A percentile compares a stretch with the other conserved stretches of the same genome.
phyloP scores from a whole-genome alignment of 2,329 filamentous ascomycete species.

The Fonsecaea multimorphosa region DNA sequence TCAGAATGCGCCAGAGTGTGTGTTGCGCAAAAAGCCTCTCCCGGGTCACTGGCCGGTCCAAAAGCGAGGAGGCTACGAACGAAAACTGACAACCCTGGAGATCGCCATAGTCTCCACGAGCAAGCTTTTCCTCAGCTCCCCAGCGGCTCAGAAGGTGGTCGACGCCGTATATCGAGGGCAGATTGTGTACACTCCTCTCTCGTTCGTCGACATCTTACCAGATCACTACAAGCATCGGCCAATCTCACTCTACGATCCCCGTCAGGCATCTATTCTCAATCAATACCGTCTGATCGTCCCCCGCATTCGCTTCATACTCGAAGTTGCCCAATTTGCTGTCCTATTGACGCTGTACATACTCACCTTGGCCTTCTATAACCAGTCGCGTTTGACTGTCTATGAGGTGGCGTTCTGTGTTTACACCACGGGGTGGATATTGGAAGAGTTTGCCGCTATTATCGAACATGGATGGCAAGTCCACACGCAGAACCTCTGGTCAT shows the following conservation, averaged over 20 bases:
- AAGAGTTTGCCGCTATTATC: constrained; percentile 77
- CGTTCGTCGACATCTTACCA: constrained; percentile 80
- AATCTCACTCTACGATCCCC: constrained; percentile 79
- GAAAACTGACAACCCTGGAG: constrained; percentile 75
- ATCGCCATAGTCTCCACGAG: constrained; percentile 82
- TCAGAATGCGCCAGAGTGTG: constrained; percentile 74
- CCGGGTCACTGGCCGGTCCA: constrained; percentile 52
- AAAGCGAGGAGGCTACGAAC: constrained; percentile 54
- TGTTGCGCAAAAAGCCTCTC: constrained; percentile 63
- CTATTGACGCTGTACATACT: not conserved
- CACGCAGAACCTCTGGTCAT: constrained; percentile 86
- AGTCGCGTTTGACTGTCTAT: constrained; percentile 56
- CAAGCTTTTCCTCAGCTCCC: constrained; percentile 75
- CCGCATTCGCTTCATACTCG: constrained; percentile 74
- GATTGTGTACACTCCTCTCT: constrained; percentile 80
- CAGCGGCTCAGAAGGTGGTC: constrained; percentile 79
- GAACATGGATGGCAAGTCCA: constrained; percentile 81
- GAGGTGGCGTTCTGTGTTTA: constrained; percentile 75
- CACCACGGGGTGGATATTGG: constrained; percentile 75
- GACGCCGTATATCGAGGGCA: constrained; percentile 80
- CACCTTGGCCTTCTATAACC: not conserved
- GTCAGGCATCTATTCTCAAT: constrained; percentile 75
- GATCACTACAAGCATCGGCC: constrained; percentile 84
- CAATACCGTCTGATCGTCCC: constrained; percentile 85
- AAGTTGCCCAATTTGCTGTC: constrained; percentile 63